Percentiles rank a stretch among this genome's conserved stretches.
Evolutionary conservation across 306 rosid genomes (phyloP).

Genomic region (Astragalus membranaceus): DNA sequence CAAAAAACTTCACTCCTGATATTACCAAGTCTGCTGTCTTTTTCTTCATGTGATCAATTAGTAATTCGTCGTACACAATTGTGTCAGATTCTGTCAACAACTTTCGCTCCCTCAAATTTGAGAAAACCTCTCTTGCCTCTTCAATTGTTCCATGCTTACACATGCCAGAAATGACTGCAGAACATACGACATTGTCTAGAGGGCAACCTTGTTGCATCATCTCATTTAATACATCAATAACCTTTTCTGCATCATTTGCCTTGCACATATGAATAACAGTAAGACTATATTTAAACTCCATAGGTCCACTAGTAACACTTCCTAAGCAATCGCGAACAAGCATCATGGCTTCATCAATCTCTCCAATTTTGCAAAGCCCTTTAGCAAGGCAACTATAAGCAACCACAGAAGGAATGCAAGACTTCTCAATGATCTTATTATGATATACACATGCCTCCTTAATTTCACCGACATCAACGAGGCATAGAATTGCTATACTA

Average conservation of each 20-base stretch:
- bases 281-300: conserved; percentile 70
- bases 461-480: conserved; percentile 45
- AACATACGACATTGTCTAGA: conserved; percentile 37
- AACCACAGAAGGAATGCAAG: conserved; percentile 58
- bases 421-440: conserved; percentile 65
- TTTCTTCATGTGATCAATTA: conserved; percentile 78
- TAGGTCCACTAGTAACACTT: conserved; percentile 50
- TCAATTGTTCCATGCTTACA: conserved; percentile 66
- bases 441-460: conserved; percentile 61
- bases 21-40: conserved; percentile 72
- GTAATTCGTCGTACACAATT: conserved; percentile 63
- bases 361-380: conserved; percentile 64
- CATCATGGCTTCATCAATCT: conserved; percentile 75
- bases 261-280: conserved; percentile 54
- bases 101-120: conserved; percentile 44
- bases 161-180: conserved; percentile 72
- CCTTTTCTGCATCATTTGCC: conserved; percentile 47
- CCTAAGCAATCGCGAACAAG: conserved; percentile 72
- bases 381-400: conserved; percentile 58
- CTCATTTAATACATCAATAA: conserved; percentile 55
- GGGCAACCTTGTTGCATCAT: conserved; percentile 70
- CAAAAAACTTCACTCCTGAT: conserved; percentile 73
- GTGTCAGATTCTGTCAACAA: conserved; percentile 60
- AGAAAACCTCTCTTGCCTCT: conserved; percentile 75
- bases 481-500: conserved; percentile 49